A percentile compares a stretch with the other conserved stretches of the same genome.
Conservation (phyloP, 2,329 filamentous ascomycete genomes). For the Cercospora sp. region DNA sequence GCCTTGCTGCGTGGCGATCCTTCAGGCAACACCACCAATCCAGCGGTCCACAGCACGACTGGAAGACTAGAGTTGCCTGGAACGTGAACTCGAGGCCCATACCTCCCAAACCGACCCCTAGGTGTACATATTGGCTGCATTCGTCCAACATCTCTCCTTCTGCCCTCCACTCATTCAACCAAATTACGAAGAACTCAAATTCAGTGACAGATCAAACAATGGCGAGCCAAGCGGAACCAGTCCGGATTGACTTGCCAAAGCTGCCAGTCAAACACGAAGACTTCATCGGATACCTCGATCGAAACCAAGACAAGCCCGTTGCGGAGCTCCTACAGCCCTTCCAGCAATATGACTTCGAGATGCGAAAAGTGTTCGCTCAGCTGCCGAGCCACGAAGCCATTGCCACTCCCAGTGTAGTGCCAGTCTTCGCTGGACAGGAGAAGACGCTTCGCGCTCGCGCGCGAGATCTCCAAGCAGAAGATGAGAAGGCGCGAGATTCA, state of each 20-base stretch:
- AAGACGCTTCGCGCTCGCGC: constrained; percentile 62
- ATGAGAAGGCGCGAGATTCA: constrained; percentile 59
- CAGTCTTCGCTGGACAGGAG: constrained; percentile 61
- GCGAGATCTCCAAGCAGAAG: constrained; percentile 60
- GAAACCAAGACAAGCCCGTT: constrained; percentile 57
- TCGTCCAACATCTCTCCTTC: not conserved
- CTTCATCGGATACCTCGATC: constrained; percentile 56
- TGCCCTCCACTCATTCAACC: not conserved
- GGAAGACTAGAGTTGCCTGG: not conserved
- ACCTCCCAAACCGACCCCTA: not conserved
- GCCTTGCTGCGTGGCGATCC: not conserved
- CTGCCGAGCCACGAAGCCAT: constrained; percentile 62
- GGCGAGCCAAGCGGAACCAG: constrained; percentile 17
- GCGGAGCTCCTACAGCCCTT: constrained; percentile 64
- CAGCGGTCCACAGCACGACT: not conserved
- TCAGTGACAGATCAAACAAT: constrained; percentile 15
- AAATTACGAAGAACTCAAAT: not conserved
- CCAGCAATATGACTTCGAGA: constrained; percentile 65
- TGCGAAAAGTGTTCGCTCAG: constrained; percentile 70
- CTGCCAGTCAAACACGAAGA: constrained; percentile 44
- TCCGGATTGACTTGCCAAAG: constrained; percentile 35
- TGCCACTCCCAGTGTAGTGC: constrained; percentile 63
- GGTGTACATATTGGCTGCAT: not conserved
- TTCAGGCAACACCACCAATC: not conserved
- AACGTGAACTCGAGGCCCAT: not conserved